These are phyloP conservation scores for Penicillium antarcticum DNA, from an alignment of 495 filamentous ascomycete species.

Conservation along the genomic window DNA sequence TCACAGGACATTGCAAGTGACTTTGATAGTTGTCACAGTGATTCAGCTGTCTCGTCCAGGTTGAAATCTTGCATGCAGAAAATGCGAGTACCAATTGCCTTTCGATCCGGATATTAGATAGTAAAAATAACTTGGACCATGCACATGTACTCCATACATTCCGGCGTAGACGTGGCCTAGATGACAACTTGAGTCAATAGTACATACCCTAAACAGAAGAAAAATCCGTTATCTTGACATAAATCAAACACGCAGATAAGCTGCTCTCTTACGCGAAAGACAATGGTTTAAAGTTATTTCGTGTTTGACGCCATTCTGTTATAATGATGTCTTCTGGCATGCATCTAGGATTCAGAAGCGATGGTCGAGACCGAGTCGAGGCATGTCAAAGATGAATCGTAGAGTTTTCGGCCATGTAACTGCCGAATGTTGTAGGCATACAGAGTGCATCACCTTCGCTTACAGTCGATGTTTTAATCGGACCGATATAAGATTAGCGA, in stretches of 20 bases:
- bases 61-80: neutral
- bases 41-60: neutral
- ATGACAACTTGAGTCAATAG: slow-evolving; percentile 6
- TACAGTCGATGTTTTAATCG: slow-evolving; percentile 18
- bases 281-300: neutral
- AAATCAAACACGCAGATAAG: neutral
- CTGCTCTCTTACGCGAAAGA: neutral
- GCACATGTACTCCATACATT: slow-evolving; percentile 9
- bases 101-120: neutral
- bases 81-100: neutral
- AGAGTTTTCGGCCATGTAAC: no score
- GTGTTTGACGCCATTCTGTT: neutral
- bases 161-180: slow-evolving; percentile 4
- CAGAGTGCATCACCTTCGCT: neutral
- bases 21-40: neutral
- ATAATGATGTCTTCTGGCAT: neutral
- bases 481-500: slow-evolving; percentile 11
- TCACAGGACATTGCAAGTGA: neutral
- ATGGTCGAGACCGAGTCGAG: neutral
- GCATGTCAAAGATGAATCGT: no score
- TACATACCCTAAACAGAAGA: neutral
- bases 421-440: no score
- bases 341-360: neutral
- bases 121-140: neutral
- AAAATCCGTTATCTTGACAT: neutral